Percentiles rank a stretch among this genome's conserved stretches.
phyloP scores from a whole-genome alignment of 164 flowering plant species.

The Litsea cubeba region DNA sequence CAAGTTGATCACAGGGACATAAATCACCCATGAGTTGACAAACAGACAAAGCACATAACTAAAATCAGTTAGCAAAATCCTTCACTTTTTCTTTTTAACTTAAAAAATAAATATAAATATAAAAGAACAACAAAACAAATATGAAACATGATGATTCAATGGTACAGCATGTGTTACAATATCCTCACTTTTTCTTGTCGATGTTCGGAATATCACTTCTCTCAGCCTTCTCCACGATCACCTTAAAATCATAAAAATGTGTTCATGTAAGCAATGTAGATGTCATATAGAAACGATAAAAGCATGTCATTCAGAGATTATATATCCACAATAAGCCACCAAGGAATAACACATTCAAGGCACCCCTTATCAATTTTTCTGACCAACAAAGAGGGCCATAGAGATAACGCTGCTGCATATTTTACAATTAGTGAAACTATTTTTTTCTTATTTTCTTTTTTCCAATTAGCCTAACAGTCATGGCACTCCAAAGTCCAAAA shows the following conservation, averaged over 20 bases:
- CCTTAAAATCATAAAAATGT: slow-evolving; percentile 23
- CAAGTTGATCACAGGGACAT: too few relatives aligned
- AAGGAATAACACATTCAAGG: too few relatives aligned
- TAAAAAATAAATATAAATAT: too few relatives aligned
- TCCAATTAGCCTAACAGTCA: too few relatives aligned
- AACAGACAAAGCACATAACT: background rate
- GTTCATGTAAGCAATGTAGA: background rate
- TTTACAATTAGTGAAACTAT: too few relatives aligned
- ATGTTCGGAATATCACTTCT: slow-evolving; percentile 74
- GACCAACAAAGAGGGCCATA: too few relatives aligned
- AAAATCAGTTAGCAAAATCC: background rate
- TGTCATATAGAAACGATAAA: background rate
- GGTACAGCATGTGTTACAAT: background rate
- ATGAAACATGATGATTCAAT: background rate
- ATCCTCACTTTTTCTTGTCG: slow-evolving; percentile 78
- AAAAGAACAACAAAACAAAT: background rate
- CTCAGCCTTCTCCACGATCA: slow-evolving; percentile 83
- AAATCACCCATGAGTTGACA: background rate
- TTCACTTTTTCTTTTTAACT: background rate
- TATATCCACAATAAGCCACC: background rate
- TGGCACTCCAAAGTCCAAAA: too few relatives aligned
- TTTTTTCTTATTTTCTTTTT: too few relatives aligned
- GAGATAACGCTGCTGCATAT: too few relatives aligned
- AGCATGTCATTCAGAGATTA: background rate
- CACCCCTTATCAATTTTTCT: too few relatives aligned